Evolutionary conservation across 169 alveolate genomes (phyloP), one percentile per base, ranked within the genome.

Genomic region (Neospora caninum): DNA sequence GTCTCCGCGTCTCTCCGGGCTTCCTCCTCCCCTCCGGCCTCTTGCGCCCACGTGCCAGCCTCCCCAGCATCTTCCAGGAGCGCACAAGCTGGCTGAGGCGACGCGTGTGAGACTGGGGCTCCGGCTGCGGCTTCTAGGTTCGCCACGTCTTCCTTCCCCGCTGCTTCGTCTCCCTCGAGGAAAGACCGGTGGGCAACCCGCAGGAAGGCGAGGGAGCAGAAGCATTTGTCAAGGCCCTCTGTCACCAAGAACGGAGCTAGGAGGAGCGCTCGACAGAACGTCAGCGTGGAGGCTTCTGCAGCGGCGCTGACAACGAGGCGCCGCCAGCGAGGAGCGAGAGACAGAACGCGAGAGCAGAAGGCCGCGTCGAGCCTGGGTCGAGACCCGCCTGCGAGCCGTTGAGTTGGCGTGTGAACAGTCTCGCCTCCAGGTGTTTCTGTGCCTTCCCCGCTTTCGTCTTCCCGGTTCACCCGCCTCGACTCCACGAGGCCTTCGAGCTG

Each of bases 281-380:
- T 82, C 34, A 42, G 54, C 38, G 53, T 82, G 34, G 89, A 64
- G 18, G 89, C 89, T 34, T 82, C 89, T 38, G 89, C 89, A 2
- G 89, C 89, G 18, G 89, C 89, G 64, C 89, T 82, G 69, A 27
- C 16, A 20, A 82, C 39, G 67, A 82, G 89, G 39, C 53, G 89
- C 89, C 29, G 38, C 89, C 89, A 82, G 54, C 54, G 31, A 43
- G 69, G 86, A 38, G 86, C 9, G 43, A 13, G 45, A 10, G 49
- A 10, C n/a, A 78, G 86, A n/a, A 78, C 86, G 22, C n/a, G 49
- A 10, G 10, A 1, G 86, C 86, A 78, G 73, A 64, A 64, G 31
- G 34, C 73, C 16, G 73, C 31, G 31, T 27, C n/a, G 34, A 64
- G 31, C n/a, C 73, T 73, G 16, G 84, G 0, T 13, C 38, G 13